Evolutionary conservation across 495 filamentous ascomycete genomes (phyloP).

Genomic region (Paragyromitra xinjiangensis): DNA sequence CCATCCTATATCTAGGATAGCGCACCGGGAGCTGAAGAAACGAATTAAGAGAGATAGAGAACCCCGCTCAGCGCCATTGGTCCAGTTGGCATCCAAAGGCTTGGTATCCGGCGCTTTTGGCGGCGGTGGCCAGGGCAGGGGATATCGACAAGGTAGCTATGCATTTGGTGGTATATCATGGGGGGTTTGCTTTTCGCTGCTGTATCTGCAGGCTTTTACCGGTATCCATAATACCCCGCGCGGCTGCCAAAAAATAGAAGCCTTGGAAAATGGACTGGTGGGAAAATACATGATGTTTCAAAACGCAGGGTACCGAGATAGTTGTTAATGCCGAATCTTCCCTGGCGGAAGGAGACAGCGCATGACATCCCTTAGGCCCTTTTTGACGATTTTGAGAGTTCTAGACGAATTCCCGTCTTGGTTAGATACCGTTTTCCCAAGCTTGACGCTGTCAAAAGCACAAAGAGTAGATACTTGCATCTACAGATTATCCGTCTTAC

Average conservation of each 20-base stretch:
- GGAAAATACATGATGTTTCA: conserved; percentile 38
- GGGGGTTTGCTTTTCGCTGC: conserved; percentile 12
- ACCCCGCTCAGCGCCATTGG: conserved; percentile 42
- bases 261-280: conserved; percentile 44
- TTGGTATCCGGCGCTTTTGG: conserved; percentile 42
- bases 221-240: conserved; percentile 39
- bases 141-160: conserved; percentile 36
- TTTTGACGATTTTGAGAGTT: conserved; percentile 25
- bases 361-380: conserved; percentile 19
- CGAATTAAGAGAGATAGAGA: conserved; percentile 20
- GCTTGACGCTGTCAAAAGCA: conserved; percentile 12
- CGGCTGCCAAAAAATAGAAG: conserved; percentile 35
- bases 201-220: conserved; percentile 16
- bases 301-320: conserved; percentile 23
- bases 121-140: conserved; percentile 13
- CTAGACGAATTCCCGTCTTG: conserved; percentile 44
- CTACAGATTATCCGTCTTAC: conserved; percentile 13
- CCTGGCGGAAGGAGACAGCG: conserved; percentile 12
- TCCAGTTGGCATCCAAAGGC: conserved; percentile 52
- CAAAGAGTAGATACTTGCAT: not conserved
- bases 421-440: conserved; percentile 14
- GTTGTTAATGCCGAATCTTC: conserved; percentile 2
- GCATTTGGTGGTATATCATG: not conserved
- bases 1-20: conserved; percentile 30
- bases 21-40: not conserved